Percentiles rank a stretch among this genome's conserved stretches.
phyloP scores from a whole-genome alignment of 192 early-diverging fungal species.

The Geranomyces variabilis region DNA sequence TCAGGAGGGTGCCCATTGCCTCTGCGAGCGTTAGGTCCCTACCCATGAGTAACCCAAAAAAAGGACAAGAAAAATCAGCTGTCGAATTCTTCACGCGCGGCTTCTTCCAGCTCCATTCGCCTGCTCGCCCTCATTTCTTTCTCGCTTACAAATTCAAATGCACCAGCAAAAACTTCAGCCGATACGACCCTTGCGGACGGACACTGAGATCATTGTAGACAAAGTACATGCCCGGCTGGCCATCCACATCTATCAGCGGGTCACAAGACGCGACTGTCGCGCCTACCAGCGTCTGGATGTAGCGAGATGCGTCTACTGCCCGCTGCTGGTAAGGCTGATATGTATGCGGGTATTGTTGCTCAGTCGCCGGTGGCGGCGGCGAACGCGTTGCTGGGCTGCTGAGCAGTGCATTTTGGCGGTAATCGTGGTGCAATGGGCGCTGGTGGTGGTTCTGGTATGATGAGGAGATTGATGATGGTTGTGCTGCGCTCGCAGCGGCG shows the following conservation, averaged over 20 bases:
- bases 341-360: neutral
- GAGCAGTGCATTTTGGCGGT: neutral
- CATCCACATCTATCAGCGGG: slow-evolving; percentile 34
- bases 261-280: slow-evolving; percentile 36
- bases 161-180: slow-evolving; percentile 46
- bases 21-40: slow-evolving; percentile 13
- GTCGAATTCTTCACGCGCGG: too few relatives aligned
- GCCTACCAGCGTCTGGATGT: slow-evolving; percentile 41
- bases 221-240: slow-evolving; percentile 40
- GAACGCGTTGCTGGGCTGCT: neutral
- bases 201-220: slow-evolving; percentile 47
- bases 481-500: too few relatives aligned
- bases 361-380: neutral
- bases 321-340: neutral
- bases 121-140: neutral
- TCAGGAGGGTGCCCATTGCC: slow-evolving; percentile 11
- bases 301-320: neutral
- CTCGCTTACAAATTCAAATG: slow-evolving; percentile 39
- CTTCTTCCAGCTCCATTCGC: too few relatives aligned
- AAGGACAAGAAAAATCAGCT: slow-evolving; percentile 9
- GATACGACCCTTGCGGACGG: slow-evolving; percentile 38
- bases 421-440: neutral
- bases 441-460: neutral
- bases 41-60: neutral
- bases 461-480: too few relatives aligned